These are phyloP conservation scores for Globisporangium takayamanum DNA, from an alignment of 352 stramenopile species.

Conservation along the genomic window DNA sequence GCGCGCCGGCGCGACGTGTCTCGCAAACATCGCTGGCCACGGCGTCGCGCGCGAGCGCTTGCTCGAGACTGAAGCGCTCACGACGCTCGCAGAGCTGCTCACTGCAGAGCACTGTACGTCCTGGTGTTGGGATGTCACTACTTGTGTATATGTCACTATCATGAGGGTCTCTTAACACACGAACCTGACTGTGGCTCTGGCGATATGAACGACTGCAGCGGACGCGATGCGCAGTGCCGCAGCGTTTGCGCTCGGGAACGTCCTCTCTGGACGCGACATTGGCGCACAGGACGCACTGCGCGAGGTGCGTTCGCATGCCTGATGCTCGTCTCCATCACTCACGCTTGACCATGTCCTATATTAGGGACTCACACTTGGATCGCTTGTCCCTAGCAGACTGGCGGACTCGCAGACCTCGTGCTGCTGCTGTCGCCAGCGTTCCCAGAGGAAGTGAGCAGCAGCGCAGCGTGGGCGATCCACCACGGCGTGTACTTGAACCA, in stretches of 20 bases:
- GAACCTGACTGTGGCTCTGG: conserved; percentile 5
- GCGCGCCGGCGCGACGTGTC: conserved; percentile 38
- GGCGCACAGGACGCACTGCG: conserved; percentile 48
- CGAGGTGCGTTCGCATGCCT: conserved; percentile 18
- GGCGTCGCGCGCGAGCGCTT: conserved; percentile 34
- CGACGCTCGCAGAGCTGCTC: conserved; percentile 39
- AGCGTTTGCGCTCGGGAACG: conserved; percentile 63
- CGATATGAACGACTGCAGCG: conserved; percentile 13
- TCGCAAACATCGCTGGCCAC: conserved; percentile 46
- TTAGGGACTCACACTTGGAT: background rate
- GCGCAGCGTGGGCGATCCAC: conserved; percentile 72
- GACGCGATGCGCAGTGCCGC: conserved; percentile 48
- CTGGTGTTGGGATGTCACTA: background rate
- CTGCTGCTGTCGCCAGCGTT: conserved; percentile 57
- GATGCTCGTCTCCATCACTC: background rate
- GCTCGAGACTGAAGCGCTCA: conserved; percentile 37
- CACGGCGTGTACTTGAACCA: conserved; percentile 58
- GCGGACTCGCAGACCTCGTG: conserved; percentile 47
- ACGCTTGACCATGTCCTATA: background rate
- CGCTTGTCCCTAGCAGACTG: conserved; percentile 16
- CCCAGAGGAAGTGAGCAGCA: conserved; percentile 57
- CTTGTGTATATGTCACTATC: background rate
- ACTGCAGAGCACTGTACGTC: conserved; percentile 38
- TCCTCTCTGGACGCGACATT: conserved; percentile 53
- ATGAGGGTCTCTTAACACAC: background rate